These are phyloP conservation scores for Anthracocystis panici-leucophaei DNA, from an alignment of 1,284 basidiomycete genomes.

Conservation along the genomic window DNA sequence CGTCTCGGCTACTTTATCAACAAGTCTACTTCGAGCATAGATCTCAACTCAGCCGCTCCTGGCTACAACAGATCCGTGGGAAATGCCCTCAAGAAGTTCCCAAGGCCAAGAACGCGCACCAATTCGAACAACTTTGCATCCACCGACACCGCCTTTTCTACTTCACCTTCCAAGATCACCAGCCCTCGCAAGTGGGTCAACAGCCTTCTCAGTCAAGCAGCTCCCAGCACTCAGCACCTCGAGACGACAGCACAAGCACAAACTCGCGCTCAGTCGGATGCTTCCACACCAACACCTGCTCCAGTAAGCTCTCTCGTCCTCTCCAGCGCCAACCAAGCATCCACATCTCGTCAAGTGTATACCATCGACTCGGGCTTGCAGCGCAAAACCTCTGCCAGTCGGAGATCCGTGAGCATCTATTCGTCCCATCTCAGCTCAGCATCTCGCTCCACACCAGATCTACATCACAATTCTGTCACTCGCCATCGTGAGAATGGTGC, in stretches of 20 bases:
- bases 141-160: constrained; percentile 11
- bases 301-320: constrained; percentile 41
- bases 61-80: constrained; percentile 14
- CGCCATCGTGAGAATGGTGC: constrained; percentile 44
- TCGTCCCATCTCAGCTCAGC: constrained; percentile 48
- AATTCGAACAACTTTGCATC: constrained; percentile 19
- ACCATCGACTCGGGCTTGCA: constrained; percentile 44
- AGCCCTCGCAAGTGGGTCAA: constrained; percentile 52
- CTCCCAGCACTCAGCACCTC: constrained; percentile 25
- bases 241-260: constrained; percentile 43
- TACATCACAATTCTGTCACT: constrained; percentile 33
- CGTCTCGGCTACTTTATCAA: constrained; percentile 38
- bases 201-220: constrained; percentile 31
- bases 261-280: constrained; percentile 25
- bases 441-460: constrained; percentile 44
- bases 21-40: constrained; percentile 43
- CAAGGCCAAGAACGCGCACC: constrained; percentile 29
- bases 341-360: constrained; percentile 24
- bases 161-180: constrained; percentile 28
- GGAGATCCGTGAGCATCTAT: constrained; percentile 30
- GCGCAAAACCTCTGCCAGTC: constrained; percentile 15
- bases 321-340: constrained; percentile 5
- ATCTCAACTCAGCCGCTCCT: constrained; percentile 21
- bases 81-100: constrained; percentile 33
- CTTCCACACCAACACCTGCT: constrained; percentile 20